Percentiles rank a stretch among this genome's conserved stretches.
Conservation (phyloP, 2,329 filamentous ascomycete genomes). For the Trichoderma pleuroti region DNA sequence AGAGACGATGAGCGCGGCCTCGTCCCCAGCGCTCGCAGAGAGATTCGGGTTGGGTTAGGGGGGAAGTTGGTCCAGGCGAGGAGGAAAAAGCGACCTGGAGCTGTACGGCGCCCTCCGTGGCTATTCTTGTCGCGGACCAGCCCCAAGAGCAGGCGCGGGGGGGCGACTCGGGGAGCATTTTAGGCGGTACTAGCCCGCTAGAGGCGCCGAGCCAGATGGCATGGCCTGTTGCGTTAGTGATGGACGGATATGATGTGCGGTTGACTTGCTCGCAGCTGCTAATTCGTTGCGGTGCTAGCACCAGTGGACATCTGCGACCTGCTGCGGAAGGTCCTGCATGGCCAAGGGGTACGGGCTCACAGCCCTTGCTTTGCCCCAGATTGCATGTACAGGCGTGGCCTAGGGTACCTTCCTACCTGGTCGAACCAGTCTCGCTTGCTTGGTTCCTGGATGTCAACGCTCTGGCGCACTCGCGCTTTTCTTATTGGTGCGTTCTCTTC, state of each 20-base stretch:
- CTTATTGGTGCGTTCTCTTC: neutral
- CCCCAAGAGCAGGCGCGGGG: conserved; percentile 7
- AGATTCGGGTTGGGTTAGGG: conserved; percentile 10
- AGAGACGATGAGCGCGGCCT: conserved; percentile 17
- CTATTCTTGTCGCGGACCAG: conserved; percentile 3
- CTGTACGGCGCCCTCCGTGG: conserved; percentile 4
- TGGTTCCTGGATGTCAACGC: conserved; percentile 14
- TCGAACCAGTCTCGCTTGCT: conserved; percentile 8
- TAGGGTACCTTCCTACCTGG: conserved; percentile 9
- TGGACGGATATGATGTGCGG: neutral
- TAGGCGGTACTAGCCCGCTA: conserved; percentile 12
- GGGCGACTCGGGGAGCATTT: neutral
- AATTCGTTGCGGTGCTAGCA: neutral
- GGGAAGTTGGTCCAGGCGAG: conserved; percentile 12
- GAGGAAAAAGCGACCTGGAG: neutral
- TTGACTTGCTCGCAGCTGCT: neutral
- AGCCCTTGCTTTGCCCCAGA: neutral
- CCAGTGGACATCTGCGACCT: neutral
- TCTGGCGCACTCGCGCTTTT: neutral
- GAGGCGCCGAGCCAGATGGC: conserved; percentile 1
- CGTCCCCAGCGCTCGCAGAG: conserved; percentile 14
- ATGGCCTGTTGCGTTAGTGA: neutral
- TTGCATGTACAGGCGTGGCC: neutral
- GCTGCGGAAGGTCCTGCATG: neutral
- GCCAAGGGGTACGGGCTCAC: neutral